These are phyloP conservation scores for Ogataea chonburiensis DNA, from an alignment of 805 yeast genomes.

Conservation along the genomic window DNA sequence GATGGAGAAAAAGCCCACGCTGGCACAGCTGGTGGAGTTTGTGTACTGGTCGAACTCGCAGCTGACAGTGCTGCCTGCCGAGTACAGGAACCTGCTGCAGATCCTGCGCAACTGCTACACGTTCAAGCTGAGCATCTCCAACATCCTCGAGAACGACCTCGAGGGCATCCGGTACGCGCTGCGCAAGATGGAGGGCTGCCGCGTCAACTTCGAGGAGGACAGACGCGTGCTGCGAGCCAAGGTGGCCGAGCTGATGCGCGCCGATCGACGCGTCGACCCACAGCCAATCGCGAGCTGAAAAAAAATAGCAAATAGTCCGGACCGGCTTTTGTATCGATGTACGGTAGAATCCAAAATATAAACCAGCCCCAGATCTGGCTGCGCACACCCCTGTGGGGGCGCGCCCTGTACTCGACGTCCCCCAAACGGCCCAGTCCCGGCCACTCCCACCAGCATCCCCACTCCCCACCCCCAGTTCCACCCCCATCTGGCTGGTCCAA, in stretches of 20 bases:
- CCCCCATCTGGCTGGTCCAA: constrained; percentile 25
- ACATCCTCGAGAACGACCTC: constrained; percentile 17
- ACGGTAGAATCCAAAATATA: constrained; percentile 2
- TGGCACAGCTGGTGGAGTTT: constrained; percentile 16
- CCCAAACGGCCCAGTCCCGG: background rate
- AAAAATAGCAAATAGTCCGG: constrained; percentile 8
- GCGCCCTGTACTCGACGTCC: constrained; percentile 2
- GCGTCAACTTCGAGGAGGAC: constrained; percentile 23
- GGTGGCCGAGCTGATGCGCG: constrained; percentile 20
- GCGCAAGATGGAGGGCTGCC: constrained; percentile 49
- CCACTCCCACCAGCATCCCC: constrained; percentile 6
- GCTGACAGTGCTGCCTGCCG: constrained; percentile 20
- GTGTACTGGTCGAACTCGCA: constrained; percentile 14
- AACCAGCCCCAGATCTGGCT: background rate
- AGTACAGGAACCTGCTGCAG: constrained; percentile 13
- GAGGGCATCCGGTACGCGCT: constrained; percentile 38
- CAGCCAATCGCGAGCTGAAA: constrained; percentile 6
- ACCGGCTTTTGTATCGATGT: constrained; percentile 3
- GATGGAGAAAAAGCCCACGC: constrained; percentile 14
- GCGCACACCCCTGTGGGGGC: constrained; percentile 1
- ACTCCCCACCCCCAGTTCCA: constrained; percentile 17
- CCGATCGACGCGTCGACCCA: constrained; percentile 12
- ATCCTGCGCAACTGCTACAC: constrained; percentile 14
- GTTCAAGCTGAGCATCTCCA: constrained; percentile 11
- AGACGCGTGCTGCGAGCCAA: constrained; percentile 32